A percentile compares a stretch with the other conserved stretches of the same genome.
phyloP scores from a whole-genome alignment of 495 filamentous ascomycete species.

The Astrothelium macrocarpum region DNA sequence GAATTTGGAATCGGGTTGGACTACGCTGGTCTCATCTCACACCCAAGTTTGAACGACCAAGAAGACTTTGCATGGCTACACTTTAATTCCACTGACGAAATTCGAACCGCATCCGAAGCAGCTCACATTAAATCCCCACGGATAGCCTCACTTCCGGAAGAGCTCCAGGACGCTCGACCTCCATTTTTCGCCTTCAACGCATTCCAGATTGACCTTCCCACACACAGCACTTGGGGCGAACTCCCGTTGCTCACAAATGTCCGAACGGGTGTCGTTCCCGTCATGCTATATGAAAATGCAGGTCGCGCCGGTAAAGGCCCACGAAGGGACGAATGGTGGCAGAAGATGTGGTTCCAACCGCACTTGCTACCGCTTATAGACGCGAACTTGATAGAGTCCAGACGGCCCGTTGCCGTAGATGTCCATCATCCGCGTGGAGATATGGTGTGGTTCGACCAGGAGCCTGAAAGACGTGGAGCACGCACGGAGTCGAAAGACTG shows the following conservation, averaged over 20 bases:
- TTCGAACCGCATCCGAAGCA: neutral
- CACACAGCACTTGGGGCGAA: slow-evolving; percentile 34
- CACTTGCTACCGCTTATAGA: slow-evolving; percentile 44
- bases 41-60: slow-evolving; percentile 25
- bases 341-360: slow-evolving; percentile 48
- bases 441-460: neutral
- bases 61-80: slow-evolving; percentile 9
- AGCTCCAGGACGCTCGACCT: neutral
- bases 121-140: neutral
- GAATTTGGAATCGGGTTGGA: slow-evolving; percentile 52
- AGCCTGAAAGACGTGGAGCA: neutral
- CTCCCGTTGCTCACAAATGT: slow-evolving; percentile 47
- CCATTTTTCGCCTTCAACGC: slow-evolving; percentile 4
- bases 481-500: neutral
- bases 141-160: neutral
- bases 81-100: neutral
- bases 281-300: slow-evolving; percentile 43
- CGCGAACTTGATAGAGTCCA: slow-evolving; percentile 32
- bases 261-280: slow-evolving; percentile 40
- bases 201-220: neutral
- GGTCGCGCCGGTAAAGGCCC: slow-evolving; percentile 27
- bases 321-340: slow-evolving; percentile 39
- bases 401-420: neutral
- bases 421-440: neutral
- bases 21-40: slow-evolving; percentile 44